Evolutionary conservation across 768 basidiomycete species (phyloP).

Genomic region (Boletus vermiculosoides): DNA sequence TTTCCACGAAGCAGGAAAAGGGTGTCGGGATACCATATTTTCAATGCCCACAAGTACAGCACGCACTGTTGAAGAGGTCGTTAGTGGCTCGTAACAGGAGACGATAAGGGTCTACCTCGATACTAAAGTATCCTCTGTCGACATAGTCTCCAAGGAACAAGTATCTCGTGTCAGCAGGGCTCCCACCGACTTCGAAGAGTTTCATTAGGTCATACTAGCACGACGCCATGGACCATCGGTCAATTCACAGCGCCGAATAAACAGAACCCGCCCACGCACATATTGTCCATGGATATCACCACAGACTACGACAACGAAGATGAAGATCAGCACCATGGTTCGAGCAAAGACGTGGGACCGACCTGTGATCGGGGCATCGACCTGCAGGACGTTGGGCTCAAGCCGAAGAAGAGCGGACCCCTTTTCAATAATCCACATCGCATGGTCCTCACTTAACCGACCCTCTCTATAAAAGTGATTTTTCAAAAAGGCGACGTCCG

Average conservation of each 20-base stretch:
- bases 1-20: slow-evolving; percentile 96
- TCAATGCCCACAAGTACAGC: slow-evolving; percentile 94
- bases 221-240: slow-evolving; percentile 7
- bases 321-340: slow-evolving; percentile 1
- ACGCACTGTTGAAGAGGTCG: slow-evolving; percentile 64
- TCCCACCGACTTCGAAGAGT: slow-evolving; percentile 90
- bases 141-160: slow-evolving; percentile 93
- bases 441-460: slow-evolving; percentile 90
- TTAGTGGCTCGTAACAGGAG: not conserved
- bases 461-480: slow-evolving; percentile 99
- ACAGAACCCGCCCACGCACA: slow-evolving; percentile 47
- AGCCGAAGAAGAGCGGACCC: slow-evolving; percentile 78
- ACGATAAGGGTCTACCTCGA: slow-evolving; percentile 62
- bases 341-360: not conserved
- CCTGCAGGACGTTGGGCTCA: slow-evolving; percentile 89
- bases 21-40: slow-evolving; percentile 99
- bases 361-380: slow-evolving; percentile 99
- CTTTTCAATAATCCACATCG: slow-evolving; percentile 87
- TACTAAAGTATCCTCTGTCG: slow-evolving; percentile 91
- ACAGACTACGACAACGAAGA: slow-evolving; percentile 60
- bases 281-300: slow-evolving; percentile 99
- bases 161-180: slow-evolving; percentile 91
- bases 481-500: slow-evolving; percentile 94
- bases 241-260: slow-evolving; percentile 13
- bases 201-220: slow-evolving; percentile 90